Evolutionary conservation across 192 early-diverging fungal species (phyloP).

Genomic region (Rhizophagus clarus): DNA sequence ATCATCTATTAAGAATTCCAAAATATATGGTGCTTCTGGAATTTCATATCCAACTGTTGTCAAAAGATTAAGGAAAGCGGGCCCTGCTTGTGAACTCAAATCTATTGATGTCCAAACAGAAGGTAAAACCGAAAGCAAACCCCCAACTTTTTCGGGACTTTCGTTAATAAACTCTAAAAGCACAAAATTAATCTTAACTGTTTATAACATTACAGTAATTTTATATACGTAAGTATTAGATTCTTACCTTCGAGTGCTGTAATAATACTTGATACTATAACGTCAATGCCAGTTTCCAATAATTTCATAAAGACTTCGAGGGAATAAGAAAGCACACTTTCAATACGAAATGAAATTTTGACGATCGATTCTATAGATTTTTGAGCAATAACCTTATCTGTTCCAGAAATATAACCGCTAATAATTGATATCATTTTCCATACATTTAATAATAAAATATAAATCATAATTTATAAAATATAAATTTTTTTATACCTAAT

Average conservation of each 20-base stretch:
- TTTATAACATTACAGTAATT: neutral
- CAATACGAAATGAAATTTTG: conserved; percentile 1
- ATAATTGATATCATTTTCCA: neutral
- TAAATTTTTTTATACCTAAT: too few species aligned
- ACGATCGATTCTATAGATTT: conserved; percentile 14
- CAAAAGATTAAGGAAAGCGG: conserved; percentile 16
- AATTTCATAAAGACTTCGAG: conserved; percentile 27
- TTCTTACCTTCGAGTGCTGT: conserved; percentile 6
- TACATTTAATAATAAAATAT: neutral
- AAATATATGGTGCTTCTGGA: conserved; percentile 20
- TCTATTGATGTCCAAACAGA: conserved; percentile 11
- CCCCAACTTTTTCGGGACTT: conserved; percentile 1
- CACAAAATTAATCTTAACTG: neutral
- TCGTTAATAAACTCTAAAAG: neutral
- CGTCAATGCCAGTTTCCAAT: conserved; percentile 13
- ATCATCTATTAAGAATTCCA: conserved; percentile 15
- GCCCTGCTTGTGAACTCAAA: conserved; percentile 7
- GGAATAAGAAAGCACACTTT: conserved; percentile 10
- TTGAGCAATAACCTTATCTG: neutral
- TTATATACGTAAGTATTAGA: neutral
- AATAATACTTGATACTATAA: conserved; percentile 12
- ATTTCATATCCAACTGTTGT: neutral
- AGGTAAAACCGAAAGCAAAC: neutral
- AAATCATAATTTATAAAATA: too few species aligned
- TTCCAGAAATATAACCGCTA: conserved; percentile 24